phyloP scores from a whole-genome alignment of 2,329 filamentous ascomycete genomes.

The Juglanconis sp. region DNA sequence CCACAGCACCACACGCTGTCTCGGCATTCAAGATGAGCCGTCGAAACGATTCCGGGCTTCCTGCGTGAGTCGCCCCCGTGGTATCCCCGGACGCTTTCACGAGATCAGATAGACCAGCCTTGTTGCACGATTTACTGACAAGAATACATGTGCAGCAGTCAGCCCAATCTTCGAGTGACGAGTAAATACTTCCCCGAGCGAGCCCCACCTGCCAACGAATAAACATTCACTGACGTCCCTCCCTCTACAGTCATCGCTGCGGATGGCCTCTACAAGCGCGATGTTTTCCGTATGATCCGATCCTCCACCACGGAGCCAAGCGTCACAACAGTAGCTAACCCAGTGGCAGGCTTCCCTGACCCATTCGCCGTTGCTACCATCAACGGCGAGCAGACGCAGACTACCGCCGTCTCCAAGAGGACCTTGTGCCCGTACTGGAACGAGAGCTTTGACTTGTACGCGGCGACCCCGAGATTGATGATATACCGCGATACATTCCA shows the following conservation, averaged over 20 bases:
- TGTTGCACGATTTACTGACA: constrained; percentile 6
- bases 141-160: constrained; percentile 41
- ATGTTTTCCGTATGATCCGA: constrained; percentile 85
- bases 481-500: neutral
- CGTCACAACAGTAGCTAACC: constrained; percentile 27
- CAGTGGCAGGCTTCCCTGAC: constrained; percentile 78
- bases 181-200: constrained; percentile 57
- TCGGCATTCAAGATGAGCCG: constrained; percentile 41
- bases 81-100: constrained; percentile 1
- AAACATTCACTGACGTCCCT: constrained; percentile 34
- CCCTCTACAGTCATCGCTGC: constrained; percentile 80
- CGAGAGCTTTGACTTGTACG: constrained; percentile 96
- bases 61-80: constrained; percentile 50
- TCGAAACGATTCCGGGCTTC: constrained; percentile 59
- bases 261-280: constrained; percentile 96
- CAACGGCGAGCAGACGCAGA: constrained; percentile 96
- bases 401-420: constrained; percentile 95
- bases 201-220: constrained; percentile 19
- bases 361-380: constrained; percentile 96
- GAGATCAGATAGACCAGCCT: constrained; percentile 20
- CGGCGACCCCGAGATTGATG: constrained; percentile 12
- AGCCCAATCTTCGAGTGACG: constrained; percentile 87
- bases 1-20: constrained; percentile 19
- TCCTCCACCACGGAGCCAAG: neutral
- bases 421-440: constrained; percentile 99